These are phyloP conservation scores for Diphasiastrum complanatum DNA, from an alignment of 83 land plant genomes.

Conservation along the genomic window DNA sequence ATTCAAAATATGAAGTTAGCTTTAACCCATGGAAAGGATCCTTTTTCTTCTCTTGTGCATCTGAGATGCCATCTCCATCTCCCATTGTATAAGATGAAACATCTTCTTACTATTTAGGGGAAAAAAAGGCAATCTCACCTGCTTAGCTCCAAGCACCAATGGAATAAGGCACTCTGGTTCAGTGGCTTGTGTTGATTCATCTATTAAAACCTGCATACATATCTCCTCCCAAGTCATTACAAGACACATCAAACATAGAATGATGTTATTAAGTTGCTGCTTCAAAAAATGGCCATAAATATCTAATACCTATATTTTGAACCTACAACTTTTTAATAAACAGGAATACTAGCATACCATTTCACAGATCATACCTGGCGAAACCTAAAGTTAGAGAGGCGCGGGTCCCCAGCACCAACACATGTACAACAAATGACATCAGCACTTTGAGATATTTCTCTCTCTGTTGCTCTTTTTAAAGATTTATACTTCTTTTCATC, in stretches of 20 bases:
- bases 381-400: constrained; percentile 83
- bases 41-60: no score
- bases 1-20: no score
- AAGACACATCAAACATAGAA: no score
- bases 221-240: no score
- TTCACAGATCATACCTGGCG: constrained; percentile 81
- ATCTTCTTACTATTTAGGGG: no score
- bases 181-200: constrained; percentile 97
- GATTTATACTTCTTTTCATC: constrained; percentile 99
- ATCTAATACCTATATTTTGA: neutral
- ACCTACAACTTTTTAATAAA: neutral
- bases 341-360: no score
- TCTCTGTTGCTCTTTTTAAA: constrained; percentile 91
- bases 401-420: constrained; percentile 99
- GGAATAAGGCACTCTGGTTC: constrained; percentile 99
- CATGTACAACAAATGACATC: constrained; percentile 98
- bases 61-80: no score
- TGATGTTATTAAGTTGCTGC: no score
- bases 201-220: constrained; percentile 71
- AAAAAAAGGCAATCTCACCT: constrained; percentile 58
- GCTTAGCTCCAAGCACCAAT: constrained; percentile 87
- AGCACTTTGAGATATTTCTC: constrained; percentile 98
- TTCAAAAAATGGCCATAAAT: neutral
- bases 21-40: no score
- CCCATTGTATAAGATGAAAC: no score